Evolutionary conservation across 371 early-diverging fungal species (phyloP), one percentile per base, ranked within the genome.

Genomic region (Mortierella sp.): DNA sequence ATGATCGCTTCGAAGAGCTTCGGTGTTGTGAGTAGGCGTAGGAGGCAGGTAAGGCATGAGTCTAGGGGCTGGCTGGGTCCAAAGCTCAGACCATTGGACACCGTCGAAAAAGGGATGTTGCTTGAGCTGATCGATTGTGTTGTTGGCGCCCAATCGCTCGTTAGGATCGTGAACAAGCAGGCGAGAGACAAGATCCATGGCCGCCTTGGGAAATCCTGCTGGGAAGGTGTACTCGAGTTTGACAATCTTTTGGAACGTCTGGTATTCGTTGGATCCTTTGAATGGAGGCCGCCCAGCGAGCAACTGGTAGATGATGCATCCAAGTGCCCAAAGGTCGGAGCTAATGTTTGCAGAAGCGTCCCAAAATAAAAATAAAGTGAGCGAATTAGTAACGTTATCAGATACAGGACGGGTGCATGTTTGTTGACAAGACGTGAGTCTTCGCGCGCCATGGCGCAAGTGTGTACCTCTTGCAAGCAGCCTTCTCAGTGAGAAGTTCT

Each of bases 321-420:
- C 99, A 31, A 99, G 87, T 16, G 99, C 98, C 99, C 99, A 99
- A 37, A 97, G 89, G 88, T 99, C 99, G 8, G 98, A 96, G 71
- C 95, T 93, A 40, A 48, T 28, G 5, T n/a, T 34, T 19, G 64
- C 8, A 37, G 19, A 19, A 43, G 72, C n/a, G 53, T 34, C 21
- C 34, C 61, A 50, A 71, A 26, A 59, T 26, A 37, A 6, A 48
- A 51, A 46, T 14, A 50, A 59, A 59, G 31, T 59, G 64, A 37
- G 64, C 64, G 37, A 14, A 11, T 64, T 64, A 64, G 64, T 24
- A 21, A 37, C 64, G 37, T 34, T 19, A 21, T 31, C 64, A 64
- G 21, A 64, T 0, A 8, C 37, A 31, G 4, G 57, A 55, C 10
- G 26, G 4, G 28, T 31, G 5, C 5, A 28, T 16, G 61, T 37